These are phyloP conservation scores for Penicillium sclerotigenum DNA, from an alignment of 2,329 filamentous ascomycete species.

Conservation along the genomic window DNA sequence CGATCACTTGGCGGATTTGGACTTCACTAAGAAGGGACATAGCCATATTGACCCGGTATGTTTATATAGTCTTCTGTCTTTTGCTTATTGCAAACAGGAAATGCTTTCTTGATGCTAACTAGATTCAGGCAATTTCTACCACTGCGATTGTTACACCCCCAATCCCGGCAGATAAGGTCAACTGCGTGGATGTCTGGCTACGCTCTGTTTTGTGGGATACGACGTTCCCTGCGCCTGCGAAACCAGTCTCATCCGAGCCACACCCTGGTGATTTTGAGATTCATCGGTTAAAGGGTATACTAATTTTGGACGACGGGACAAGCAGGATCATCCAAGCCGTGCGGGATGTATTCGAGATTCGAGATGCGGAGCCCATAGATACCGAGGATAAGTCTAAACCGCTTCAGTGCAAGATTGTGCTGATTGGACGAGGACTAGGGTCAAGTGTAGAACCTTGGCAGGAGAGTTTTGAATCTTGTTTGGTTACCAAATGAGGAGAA, in stretches of 20 bases:
- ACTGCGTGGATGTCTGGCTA: constrained; percentile 74
- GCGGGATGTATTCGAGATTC: constrained; percentile 87
- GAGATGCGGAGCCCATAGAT: constrained; percentile 52
- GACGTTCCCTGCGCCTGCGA: constrained; percentile 24
- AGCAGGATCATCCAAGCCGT: constrained; percentile 86
- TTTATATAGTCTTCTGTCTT: neutral
- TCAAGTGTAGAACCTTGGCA: constrained; percentile 32
- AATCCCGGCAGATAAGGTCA: constrained; percentile 57
- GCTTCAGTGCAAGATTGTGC: constrained; percentile 44
- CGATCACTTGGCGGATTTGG: constrained; percentile 71
- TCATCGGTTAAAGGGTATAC: constrained; percentile 79
- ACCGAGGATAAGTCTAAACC: constrained; percentile 18
- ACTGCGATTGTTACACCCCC: constrained; percentile 66
- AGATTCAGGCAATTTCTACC: constrained; percentile 73
- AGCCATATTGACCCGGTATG: constrained; percentile 82
- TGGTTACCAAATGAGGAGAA: constrained; percentile 8
- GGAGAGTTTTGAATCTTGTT: constrained; percentile 34
- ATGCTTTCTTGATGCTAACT: neutral
- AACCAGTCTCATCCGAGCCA: constrained; percentile 15
- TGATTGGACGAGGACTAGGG: constrained; percentile 47
- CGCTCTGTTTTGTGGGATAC: constrained; percentile 78
- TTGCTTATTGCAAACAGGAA: neutral
- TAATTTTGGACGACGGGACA: constrained; percentile 63
- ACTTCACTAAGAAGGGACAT: constrained; percentile 72
- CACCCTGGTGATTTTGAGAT: constrained; percentile 63